These are phyloP conservation scores for Crithidia mellificae DNA, from an alignment of 208 protist genomes.

Conservation along the genomic window DNA sequence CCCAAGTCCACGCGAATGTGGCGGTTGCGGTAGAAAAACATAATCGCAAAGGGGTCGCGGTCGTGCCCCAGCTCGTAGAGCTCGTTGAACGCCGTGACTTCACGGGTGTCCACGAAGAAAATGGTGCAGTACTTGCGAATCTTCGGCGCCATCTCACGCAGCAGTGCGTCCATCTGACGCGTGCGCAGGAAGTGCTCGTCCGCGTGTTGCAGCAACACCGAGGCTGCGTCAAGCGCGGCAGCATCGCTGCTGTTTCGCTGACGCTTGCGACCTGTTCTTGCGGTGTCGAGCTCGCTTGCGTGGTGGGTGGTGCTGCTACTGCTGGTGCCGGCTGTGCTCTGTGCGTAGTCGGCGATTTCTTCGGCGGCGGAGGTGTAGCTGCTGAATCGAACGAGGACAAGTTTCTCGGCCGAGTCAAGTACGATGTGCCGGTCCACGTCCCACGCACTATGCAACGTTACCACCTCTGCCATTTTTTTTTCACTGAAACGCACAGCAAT, in stretches of 20 bases:
- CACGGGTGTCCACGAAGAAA: slow-evolving; percentile 71
- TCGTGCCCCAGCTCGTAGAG: slow-evolving; percentile 98
- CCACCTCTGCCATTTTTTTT: slow-evolving; percentile 40
- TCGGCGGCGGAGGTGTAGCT: slow-evolving; percentile 35
- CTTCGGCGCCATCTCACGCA: slow-evolving; percentile 68
- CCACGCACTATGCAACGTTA: slow-evolving; percentile 69
- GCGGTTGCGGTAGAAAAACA: slow-evolving; percentile 99
- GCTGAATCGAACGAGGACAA: slow-evolving; percentile 82
- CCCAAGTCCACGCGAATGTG: slow-evolving; percentile 99
- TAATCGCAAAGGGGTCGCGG: slow-evolving; percentile 97
- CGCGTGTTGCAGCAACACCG: slow-evolving; percentile 13
- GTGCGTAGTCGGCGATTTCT: slow-evolving; percentile 5
- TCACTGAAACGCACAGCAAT: too few species aligned
- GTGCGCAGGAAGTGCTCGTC: slow-evolving; percentile 67
- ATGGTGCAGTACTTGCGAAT: slow-evolving; percentile 84
- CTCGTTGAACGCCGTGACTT: slow-evolving; percentile 98
- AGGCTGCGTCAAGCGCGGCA: neutral
- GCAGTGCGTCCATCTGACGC: slow-evolving; percentile 72
- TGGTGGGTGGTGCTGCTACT: neutral
- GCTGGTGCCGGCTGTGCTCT: slow-evolving; percentile 6
- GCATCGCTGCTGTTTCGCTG: neutral
- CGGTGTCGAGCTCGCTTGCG: neutral
- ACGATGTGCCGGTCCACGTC: slow-evolving; percentile 88
- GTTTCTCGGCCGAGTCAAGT: slow-evolving; percentile 76
- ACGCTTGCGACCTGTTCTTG: slow-evolving; percentile 11